A percentile compares a stretch with the other conserved stretches of the same genome.
Evolutionary conservation across 108 stramenopile genomes (phyloP).

Genomic region (Epipyxis sp.): DNA sequence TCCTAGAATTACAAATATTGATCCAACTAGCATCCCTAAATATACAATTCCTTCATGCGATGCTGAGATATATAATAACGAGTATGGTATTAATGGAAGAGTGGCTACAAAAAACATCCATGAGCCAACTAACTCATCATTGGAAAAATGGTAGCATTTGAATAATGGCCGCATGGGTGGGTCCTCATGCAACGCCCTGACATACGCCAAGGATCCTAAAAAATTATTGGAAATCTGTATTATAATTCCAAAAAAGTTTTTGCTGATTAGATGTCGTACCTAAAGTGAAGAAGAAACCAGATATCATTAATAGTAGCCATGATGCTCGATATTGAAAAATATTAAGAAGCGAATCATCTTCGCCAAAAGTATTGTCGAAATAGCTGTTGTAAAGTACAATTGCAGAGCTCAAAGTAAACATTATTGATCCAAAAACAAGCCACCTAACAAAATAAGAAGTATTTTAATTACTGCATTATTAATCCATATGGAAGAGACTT

Average conservation of each 20-base stretch:
- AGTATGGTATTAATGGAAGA: neutral
- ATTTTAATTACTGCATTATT: too few relatives aligned
- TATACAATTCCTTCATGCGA: neutral
- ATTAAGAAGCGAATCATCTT: neutral
- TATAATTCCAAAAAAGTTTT: too few relatives aligned
- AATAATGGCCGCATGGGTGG: constrained; percentile 4
- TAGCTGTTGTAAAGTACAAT: neutral
- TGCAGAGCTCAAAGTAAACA: neutral
- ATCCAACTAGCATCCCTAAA: neutral
- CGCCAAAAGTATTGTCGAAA: neutral
- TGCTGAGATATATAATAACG: neutral
- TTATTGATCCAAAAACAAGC: neutral
- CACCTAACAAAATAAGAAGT: too few relatives aligned
- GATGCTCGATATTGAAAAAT: neutral
- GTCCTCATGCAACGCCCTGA: constrained; percentile 8
- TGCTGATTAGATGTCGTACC: too few relatives aligned
- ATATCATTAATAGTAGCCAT: constrained; percentile 1
- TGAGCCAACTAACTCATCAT: neutral
- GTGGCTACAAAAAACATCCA: constrained; percentile 5
- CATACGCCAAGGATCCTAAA: constrained; percentile 9
- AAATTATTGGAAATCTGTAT: too few relatives aligned
- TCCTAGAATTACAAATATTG: neutral
- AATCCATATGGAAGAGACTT: too few relatives aligned
- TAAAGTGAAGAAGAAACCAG: constrained; percentile 14
- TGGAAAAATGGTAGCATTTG: neutral